Percentiles rank a stretch among this genome's conserved stretches.
Evolutionary conservation across 371 early-diverging fungal species (phyloP).

Genomic region (Amoeboradix gromovi): DNA sequence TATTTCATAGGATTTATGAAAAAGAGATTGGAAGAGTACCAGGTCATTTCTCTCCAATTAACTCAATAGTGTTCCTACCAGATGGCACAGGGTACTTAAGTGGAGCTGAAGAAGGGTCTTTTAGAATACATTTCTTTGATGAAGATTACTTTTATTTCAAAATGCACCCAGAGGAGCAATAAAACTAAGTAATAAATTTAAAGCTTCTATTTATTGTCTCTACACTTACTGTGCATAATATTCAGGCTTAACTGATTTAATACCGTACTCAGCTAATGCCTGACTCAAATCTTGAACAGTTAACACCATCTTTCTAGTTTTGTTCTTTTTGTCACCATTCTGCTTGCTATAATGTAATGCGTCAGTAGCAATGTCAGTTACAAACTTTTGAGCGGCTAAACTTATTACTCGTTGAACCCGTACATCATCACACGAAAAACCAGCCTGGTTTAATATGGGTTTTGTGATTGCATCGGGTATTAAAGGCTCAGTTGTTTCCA

Average conservation of each 20-base stretch:
- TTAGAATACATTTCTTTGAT: conserved; percentile 85
- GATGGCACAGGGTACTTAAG: conserved; percentile 54
- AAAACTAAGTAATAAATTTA: too few relatives aligned
- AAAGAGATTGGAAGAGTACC: conserved; percentile 89
- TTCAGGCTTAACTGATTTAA: conserved; percentile 74
- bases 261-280: conserved; percentile 67
- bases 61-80: conserved; percentile 89
- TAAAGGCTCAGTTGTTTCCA: conserved; percentile 6
- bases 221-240: conserved; percentile 23
- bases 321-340: conserved; percentile 1
- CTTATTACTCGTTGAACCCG: conserved; percentile 58
- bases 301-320: conserved; percentile 50
- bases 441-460: conserved; percentile 67
- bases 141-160: conserved; percentile 77
- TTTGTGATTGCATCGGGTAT: conserved; percentile 90
- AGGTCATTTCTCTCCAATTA: conserved; percentile 98
- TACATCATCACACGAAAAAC: conserved; percentile 67
- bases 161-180: conserved; percentile 2
- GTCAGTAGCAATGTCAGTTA: conserved; percentile 71
- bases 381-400: conserved; percentile 74
- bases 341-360: conserved; percentile 61
- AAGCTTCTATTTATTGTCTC: too few relatives aligned
- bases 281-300: conserved; percentile 72
- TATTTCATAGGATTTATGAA: conserved; percentile 88
- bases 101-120: conserved; percentile 91